Evolutionary conservation across 495 filamentous ascomycete species (phyloP), one percentile per base, ranked within the genome.

Genomic region (Penicillium lividum): DNA sequence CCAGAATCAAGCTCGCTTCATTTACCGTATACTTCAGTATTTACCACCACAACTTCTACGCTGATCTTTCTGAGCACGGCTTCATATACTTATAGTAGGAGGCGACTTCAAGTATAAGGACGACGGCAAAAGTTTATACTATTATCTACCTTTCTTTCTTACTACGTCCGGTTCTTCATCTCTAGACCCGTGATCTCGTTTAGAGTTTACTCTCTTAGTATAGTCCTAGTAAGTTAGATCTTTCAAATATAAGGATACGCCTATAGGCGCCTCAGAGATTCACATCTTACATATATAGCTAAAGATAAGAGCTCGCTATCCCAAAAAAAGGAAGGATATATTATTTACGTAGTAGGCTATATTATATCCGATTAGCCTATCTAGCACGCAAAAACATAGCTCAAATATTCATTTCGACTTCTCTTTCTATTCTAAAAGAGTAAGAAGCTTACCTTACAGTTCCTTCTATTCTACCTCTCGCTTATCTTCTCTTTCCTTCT

Each of bases 401-500:
- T 36, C 34, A 13, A 36, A 36, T 36, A 13, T 9, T 36, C 34
- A 36, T 36, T 36, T 36, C 34, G 34, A 36, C 34, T 36, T 36
- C 6, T 36, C 34, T 36, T 36, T 36, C 34, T 36, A 9, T 36
- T 36, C 34, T 36, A 36, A 13, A 36, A 36, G 34, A 36, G 34
- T 11, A 36, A 36, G 34, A 36, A 36, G 50, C 34, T 36, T 36
- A 9, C 34, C 10, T 36, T 36, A 9, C 34, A 36, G 27, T 33
- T n/a, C 29, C 34, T 36, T 36, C 6, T 36, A 9, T 36, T 36
- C 34, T 9, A 13, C 9, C 34, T 36, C 34, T 36, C 34, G 51
- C 38, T 54, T 54, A 36, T 54, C 51, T 22, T 54, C 51, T 30
- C 51, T 16, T 30, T 18, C 11, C 34, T 54, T 54, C 5, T 36